Conservation (phyloP, 257 asterid genomes). For the Rauvolfia tetraphylla region DNA sequence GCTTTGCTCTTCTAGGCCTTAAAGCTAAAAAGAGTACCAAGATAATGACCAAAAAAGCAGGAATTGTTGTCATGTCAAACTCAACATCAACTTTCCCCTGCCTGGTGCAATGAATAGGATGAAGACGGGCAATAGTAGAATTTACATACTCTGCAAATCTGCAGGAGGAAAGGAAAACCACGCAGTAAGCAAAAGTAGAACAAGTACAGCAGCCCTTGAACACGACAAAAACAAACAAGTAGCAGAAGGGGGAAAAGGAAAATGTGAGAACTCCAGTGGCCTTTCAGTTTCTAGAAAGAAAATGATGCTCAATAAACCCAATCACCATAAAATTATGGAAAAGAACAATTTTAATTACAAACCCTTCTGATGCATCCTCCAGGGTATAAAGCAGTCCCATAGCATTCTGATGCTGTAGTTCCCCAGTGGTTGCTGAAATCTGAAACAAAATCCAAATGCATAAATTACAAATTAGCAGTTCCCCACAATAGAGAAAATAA, state of each 20-base stretch:
- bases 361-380: slow-evolving; percentile 92
- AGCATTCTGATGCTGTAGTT: slow-evolving; percentile 72
- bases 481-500: not conserved
- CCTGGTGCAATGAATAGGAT: slow-evolving; percentile 85
- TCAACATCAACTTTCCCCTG: slow-evolving; percentile 77
- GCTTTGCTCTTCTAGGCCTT: slow-evolving; percentile 83
- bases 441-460: slow-evolving; percentile 30
- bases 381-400: slow-evolving; percentile 71
- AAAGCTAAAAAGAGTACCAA: slow-evolving; percentile 66
- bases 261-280: not conserved
- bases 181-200: no score
- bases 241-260: not conserved
- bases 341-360: slow-evolving; percentile 25
- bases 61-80: slow-evolving; percentile 79
- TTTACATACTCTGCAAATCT: slow-evolving; percentile 72
- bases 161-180: slow-evolving; percentile 17
- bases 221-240: not conserved
- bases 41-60: slow-evolving; percentile 70
- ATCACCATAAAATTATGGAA: not conserved
- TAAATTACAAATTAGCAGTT: not conserved
- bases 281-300: slow-evolving; percentile 1
- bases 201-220: not conserved
- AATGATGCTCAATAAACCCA: not conserved
- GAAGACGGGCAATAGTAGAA: slow-evolving; percentile 57
- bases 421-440: slow-evolving; percentile 81